phyloP scores from a whole-genome alignment of 73 alveolate species.

The Paramecium caudatum region DNA sequence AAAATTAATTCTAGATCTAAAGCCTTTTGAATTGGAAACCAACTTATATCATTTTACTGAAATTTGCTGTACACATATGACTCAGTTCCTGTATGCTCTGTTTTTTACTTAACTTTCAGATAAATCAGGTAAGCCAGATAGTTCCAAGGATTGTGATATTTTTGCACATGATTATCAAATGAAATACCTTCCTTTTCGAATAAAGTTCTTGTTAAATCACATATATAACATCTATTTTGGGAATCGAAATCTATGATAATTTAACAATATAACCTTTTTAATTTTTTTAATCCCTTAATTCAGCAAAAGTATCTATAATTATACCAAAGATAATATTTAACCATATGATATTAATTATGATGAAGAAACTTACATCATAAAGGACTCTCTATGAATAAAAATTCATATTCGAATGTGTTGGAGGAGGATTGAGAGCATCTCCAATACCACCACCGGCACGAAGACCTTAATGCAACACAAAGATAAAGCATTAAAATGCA shows the following conservation, averaged over 20 bases:
- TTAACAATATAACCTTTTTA: slow-evolving; percentile 53
- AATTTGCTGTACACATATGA: slow-evolving; percentile 90
- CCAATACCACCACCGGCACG: slow-evolving; percentile 99
- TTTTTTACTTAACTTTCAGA: slow-evolving; percentile 87
- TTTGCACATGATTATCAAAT: slow-evolving; percentile 84
- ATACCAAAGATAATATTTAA: slow-evolving; percentile 90
- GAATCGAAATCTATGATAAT: slow-evolving; percentile 63
- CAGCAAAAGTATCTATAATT: slow-evolving; percentile 94
- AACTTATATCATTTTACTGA: slow-evolving; percentile 86
- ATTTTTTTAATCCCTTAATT: slow-evolving; percentile 86
- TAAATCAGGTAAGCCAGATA: slow-evolving; percentile 89
- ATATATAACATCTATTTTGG: slow-evolving; percentile 64
- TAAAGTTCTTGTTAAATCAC: slow-evolving; percentile 64
- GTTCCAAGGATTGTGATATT: slow-evolving; percentile 89
- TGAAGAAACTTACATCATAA: slow-evolving; percentile 90
- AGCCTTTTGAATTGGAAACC: slow-evolving; percentile 89
- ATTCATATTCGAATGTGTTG: slow-evolving; percentile 42
- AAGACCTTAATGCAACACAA: slow-evolving; percentile 83
- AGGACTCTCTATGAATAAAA: slow-evolving; percentile 75
- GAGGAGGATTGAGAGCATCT: slow-evolving; percentile 84
- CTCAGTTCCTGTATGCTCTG: slow-evolving; percentile 96
- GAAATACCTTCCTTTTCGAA: slow-evolving; percentile 85
- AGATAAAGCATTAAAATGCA: slow-evolving; percentile 54
- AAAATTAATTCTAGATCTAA: slow-evolving; percentile 61
- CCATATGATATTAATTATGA: slow-evolving; percentile 85